Evolutionary conservation across 1,284 basidiomycete species (phyloP), one percentile per base, ranked within the genome.

Genomic region (Ganoderma boninense): DNA sequence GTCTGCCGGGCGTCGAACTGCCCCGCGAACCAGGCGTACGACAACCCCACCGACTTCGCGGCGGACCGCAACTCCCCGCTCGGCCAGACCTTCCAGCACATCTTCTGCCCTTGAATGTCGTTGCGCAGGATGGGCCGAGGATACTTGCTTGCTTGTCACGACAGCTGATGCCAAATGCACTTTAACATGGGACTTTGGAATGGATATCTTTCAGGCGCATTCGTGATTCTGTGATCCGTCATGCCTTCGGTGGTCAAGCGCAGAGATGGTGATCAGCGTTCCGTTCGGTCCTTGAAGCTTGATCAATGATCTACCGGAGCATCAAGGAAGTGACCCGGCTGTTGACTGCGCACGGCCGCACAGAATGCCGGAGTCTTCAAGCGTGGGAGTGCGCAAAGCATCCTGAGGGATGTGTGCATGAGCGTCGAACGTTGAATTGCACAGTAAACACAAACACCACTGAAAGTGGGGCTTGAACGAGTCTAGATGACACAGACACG

Each of bases 51-150:
- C 23, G 60, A 62, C 60, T 62, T 26, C 38, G 40, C 42, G 43
- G 60, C 60, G 6, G 60, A 62, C 23, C 60, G 38, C n/a, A 62
- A 62, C 60, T 62, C 60, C 23, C 40, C 60, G n/a, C 60, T 62
- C 40, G 60, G 60, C 60, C 38, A 42, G 60, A 62, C 60, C 38
- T 62, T 42, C 60, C 38, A 40, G 10, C 60, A 62, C 40, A 62
- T 62, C 40, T 62, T 62, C 60, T 62, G 60, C 40, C 60, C 60
- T 13, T 62, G 29, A 62, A 44, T 26, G 0, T 23, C 23, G 49
- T 13, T 23, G 49, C 26, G n/a, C 23, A 26, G 49, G 49, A 26
- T 26, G 49, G 23, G 23, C 23, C 11, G 23, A 10, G 23, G 49
- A 52, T 52, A 7, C 7, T 38, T 52, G 10, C 7, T 38, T 38